Conservation (phyloP, 2,329 filamentous ascomycete genomes). For the Trichoderma asperellum region DNA sequence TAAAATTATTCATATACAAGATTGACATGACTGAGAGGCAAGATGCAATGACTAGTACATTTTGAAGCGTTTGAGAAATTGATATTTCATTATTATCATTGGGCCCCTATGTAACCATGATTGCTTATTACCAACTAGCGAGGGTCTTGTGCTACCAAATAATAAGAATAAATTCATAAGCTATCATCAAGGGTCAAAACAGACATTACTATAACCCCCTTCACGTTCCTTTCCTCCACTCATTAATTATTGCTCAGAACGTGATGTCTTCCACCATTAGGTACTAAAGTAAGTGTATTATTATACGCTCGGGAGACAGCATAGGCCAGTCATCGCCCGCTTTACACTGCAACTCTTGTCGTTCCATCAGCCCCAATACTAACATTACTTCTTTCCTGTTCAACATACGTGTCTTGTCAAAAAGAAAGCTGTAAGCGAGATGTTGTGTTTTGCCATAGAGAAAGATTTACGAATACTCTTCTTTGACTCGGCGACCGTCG, state of each 20-base stretch:
- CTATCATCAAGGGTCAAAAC: not conserved
- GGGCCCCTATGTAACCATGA: not conserved
- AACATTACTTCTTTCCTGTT: not conserved
- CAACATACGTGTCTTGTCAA: not conserved
- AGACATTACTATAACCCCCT: not conserved
- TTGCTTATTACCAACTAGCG: not conserved
- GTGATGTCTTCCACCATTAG: not conserved
- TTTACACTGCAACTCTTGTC: not conserved
- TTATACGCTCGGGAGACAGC: not conserved
- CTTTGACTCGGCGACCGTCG: slow-evolving; percentile 65
- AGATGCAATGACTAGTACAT: not conserved
- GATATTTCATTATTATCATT: not conserved
- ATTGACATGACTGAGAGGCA: not conserved
- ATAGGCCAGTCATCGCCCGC: not conserved
- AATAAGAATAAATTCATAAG: not conserved
- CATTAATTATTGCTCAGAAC: not conserved
- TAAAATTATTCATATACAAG: slow-evolving; percentile 1
- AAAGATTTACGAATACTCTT: slow-evolving; percentile 61
- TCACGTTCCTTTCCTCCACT: not conserved
- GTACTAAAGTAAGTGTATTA: not conserved
- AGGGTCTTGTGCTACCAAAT: not conserved
- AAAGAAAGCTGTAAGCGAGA: not conserved
- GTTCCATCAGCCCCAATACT: not conserved
- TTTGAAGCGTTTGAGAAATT: not conserved
- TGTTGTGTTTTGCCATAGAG: too few species aligned